Conservation (phyloP, 345 rosid genomes). For the Gossypium longicalyx region DNA sequence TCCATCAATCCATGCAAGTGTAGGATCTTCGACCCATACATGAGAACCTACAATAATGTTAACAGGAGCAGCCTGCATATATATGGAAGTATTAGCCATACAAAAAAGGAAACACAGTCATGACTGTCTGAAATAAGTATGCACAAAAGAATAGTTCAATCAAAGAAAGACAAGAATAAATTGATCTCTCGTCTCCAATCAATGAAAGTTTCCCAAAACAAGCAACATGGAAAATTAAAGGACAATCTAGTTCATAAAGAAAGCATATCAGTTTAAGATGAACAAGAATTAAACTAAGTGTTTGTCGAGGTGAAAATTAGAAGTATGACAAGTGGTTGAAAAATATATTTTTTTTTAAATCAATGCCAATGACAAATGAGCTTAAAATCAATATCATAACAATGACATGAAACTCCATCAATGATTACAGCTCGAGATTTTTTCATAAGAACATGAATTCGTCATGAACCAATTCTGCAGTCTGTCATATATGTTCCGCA, state of each 20-base stretch:
- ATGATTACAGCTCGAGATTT: background rate
- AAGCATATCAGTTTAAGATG: background rate
- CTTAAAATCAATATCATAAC: background rate
- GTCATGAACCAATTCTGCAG: background rate
- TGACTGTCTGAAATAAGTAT: background rate
- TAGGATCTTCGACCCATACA: constrained; percentile 18
- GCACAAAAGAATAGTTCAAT: background rate
- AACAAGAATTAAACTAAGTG: background rate
- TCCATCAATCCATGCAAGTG: constrained; percentile 18
- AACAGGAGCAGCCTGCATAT: constrained; percentile 13
- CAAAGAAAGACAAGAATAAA: background rate
- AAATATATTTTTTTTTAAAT: too few relatives aligned
- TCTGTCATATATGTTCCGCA: background rate
- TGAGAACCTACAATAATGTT: constrained; percentile 19
- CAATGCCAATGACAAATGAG: background rate
- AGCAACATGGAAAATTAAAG: background rate
- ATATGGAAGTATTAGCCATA: background rate
- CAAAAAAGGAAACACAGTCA: background rate
- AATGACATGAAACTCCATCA: constrained; percentile 1
- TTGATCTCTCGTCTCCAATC: background rate
- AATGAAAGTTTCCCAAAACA: background rate
- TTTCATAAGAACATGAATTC: constrained; percentile 5
- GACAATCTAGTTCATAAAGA: background rate
- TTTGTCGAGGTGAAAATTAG: background rate
- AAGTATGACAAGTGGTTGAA: background rate